phyloP scores from a whole-genome alignment of 2,329 filamentous ascomycete genomes.

The Penicillium sp. region DNA sequence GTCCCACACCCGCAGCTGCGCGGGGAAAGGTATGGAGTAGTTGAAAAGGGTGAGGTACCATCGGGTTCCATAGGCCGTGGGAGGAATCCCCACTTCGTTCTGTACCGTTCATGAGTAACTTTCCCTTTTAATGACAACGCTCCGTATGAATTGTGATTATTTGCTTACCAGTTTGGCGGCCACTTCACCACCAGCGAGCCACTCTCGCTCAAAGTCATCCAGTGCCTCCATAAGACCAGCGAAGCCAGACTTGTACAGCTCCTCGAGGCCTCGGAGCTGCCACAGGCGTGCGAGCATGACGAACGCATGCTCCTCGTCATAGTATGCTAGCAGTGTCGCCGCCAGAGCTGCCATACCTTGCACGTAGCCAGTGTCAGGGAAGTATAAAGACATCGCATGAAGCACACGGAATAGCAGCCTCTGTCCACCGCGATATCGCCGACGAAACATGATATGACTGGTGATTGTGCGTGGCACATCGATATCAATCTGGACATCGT shows the following conservation, averaged over 20 bases:
- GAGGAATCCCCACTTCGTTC: constrained; percentile 76
- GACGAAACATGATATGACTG: constrained; percentile 95
- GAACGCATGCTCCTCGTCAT: constrained; percentile 91
- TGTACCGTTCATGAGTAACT: constrained; percentile 35
- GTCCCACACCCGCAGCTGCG: constrained; percentile 95
- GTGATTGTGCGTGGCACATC: constrained; percentile 95
- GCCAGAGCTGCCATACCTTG: constrained; percentile 96
- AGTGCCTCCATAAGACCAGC: constrained; percentile 83
- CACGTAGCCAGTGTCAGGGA: constrained; percentile 89
- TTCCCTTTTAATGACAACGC: neutral
- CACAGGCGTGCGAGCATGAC: constrained; percentile 96
- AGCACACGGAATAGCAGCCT: constrained; percentile 88
- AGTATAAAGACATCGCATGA: constrained; percentile 88
- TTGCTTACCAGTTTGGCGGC: constrained; percentile 72
- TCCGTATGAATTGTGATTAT: neutral
- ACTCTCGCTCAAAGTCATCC: constrained; percentile 78
- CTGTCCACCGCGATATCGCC: constrained; percentile 88
- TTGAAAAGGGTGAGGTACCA: constrained; percentile 99
- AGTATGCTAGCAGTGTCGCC: constrained; percentile 92
- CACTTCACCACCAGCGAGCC: constrained; percentile 79
- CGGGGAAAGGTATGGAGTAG: constrained; percentile 89
- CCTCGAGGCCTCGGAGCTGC: constrained; percentile 81
- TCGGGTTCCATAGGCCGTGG: constrained; percentile 90
- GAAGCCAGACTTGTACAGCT: constrained; percentile 82
- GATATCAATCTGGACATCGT: constrained; percentile 95